Base-by-base conservation (phyloP, 2,329 filamentous ascomycete species). In the Iodosphaeria phyllophila region DNA sequence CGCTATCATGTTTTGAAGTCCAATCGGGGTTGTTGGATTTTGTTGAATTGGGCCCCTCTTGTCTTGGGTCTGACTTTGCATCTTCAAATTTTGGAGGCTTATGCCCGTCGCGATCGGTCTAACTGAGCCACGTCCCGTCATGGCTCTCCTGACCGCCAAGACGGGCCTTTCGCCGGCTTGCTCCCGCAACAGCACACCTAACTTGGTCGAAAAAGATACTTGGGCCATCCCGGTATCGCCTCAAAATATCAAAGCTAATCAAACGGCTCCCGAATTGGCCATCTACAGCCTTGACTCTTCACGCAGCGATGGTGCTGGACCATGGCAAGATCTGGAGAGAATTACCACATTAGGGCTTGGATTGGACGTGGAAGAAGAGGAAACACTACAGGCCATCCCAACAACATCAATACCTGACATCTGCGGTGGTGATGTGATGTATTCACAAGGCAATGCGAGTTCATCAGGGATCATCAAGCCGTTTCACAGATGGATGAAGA, bases 401-500 rank as follows among this genome's bases (percentile, higher is more conserved):
- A n/a, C n/a, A n/a, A n/a, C n/a, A n/a, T n/a, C n/a, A n/a, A n/a
- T n/a, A n/a, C n/a, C n/a, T n/a, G n/a, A n/a, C n/a, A n/a, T n/a
- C n/a, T n/a, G n/a, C n/a, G n/a, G n/a, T n/a, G n/a, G n/a, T n/a
- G n/a, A n/a, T n/a, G n/a, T n/a, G n/a, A n/a, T n/a, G n/a, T n/a
- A n/a, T n/a, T n/a, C n/a, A n/a, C n/a, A n/a, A n/a, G n/a, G n/a
- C n/a, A n/a, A n/a, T n/a, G n/a, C n/a, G n/a, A n/a, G n/a, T n/a
- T n/a, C n/a, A n/a, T n/a, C n/a, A n/a, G 35, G 25, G 27, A 27
- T 22, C 5, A 30, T 20, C 25, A 34, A 31, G 6, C 68, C 72
- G 3, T 82, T 86, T 38, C 61, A 66, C 22, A 73, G 65, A 43
- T 86, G 78, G 76, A 66, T 84, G 48, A 74, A 57, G 33, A 74